Conservation (phyloP, 345 rosid genomes). For the Ailanthus altissimus region DNA sequence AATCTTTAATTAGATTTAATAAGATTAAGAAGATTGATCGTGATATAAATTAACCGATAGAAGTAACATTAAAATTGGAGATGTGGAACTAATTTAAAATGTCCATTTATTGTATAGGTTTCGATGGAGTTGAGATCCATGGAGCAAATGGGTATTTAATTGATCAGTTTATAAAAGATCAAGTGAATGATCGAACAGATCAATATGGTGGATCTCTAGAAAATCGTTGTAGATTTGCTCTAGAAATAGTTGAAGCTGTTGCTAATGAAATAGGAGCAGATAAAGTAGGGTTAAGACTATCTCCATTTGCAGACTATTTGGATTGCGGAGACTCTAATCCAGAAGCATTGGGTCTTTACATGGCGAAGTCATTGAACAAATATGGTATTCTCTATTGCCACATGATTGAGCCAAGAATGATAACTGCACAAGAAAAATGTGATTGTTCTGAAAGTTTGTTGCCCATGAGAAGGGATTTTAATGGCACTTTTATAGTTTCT, state of each 20-base stretch:
- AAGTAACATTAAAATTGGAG: too few species aligned
- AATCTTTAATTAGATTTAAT: too few species aligned
- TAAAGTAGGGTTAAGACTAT: slow-evolving; percentile 64
- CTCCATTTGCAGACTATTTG: slow-evolving; percentile 52
- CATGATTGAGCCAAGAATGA: slow-evolving; percentile 69
- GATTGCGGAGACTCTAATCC: slow-evolving; percentile 69
- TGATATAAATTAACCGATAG: too few species aligned
- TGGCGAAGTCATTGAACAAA: slow-evolving; percentile 60
- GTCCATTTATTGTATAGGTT: slow-evolving; percentile 57
- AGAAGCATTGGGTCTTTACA: slow-evolving; percentile 53
- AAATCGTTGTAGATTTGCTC: slow-evolving; percentile 63
- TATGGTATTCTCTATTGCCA: slow-evolving; percentile 64
- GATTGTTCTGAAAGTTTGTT: slow-evolving; percentile 39
- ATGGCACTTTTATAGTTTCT: slow-evolving; percentile 58
- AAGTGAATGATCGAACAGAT: slow-evolving; percentile 69
- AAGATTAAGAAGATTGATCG: too few species aligned
- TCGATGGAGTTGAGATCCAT: slow-evolving; percentile 82
- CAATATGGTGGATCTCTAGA: slow-evolving; percentile 69
- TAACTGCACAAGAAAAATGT: slow-evolving; percentile 24
- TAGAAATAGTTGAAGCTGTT: slow-evolving; percentile 69
- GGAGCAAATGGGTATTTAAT: slow-evolving; percentile 72
- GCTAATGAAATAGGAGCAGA: slow-evolving; percentile 66
- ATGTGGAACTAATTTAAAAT: too few species aligned
- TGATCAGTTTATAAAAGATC: slow-evolving; percentile 79
- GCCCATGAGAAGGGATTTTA: slow-evolving; percentile 68